These are phyloP conservation scores for Trichosporon asahii DNA, from an alignment of 1,284 basidiomycete genomes.

Conservation along the genomic window DNA sequence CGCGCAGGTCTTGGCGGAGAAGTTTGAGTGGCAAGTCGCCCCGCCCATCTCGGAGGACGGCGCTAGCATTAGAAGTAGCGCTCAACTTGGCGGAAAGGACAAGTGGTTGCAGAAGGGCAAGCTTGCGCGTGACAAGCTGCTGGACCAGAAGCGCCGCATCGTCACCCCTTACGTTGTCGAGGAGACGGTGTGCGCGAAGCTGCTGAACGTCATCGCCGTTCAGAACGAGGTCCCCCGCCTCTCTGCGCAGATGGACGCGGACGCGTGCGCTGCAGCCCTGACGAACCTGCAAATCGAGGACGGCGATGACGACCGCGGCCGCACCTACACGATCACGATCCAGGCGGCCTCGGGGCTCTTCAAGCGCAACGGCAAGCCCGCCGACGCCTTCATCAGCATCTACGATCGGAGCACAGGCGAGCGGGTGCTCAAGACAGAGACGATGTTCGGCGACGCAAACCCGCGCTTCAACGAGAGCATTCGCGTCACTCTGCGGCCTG, in stretches of 20 bases:
- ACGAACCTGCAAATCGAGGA: constrained; percentile 40
- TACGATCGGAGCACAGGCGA: constrained; percentile 37
- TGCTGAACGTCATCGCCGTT: constrained; percentile 48
- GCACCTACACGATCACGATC: constrained; percentile 42
- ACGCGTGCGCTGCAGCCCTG: neutral
- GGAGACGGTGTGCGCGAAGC: constrained; percentile 42
- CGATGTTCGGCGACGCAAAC: constrained; percentile 45
- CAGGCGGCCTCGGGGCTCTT: constrained; percentile 45
- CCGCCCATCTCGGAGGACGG: constrained; percentile 14
- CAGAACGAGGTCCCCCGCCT: neutral
- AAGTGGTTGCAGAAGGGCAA: constrained; percentile 51
- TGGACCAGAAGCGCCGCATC: constrained; percentile 23
- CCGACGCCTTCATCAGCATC: constrained; percentile 46
- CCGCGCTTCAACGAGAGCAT: constrained; percentile 42
- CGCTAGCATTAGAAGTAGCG: neutral
- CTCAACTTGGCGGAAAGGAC: constrained; percentile 41
- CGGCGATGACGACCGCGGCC: constrained; percentile 39
- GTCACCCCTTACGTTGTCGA: neutral
- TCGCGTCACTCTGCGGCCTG: constrained; percentile 16
- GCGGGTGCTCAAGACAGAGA: constrained; percentile 47
- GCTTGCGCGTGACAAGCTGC: constrained; percentile 45
- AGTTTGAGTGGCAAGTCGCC: constrained; percentile 44
- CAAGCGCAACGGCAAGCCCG: constrained; percentile 35
- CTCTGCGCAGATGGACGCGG: neutral
- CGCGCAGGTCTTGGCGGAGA: constrained; percentile 42